phyloP scores from a whole-genome alignment of 108 stramenopile species.

The Cyclotella choctawhatcheeana region DNA sequence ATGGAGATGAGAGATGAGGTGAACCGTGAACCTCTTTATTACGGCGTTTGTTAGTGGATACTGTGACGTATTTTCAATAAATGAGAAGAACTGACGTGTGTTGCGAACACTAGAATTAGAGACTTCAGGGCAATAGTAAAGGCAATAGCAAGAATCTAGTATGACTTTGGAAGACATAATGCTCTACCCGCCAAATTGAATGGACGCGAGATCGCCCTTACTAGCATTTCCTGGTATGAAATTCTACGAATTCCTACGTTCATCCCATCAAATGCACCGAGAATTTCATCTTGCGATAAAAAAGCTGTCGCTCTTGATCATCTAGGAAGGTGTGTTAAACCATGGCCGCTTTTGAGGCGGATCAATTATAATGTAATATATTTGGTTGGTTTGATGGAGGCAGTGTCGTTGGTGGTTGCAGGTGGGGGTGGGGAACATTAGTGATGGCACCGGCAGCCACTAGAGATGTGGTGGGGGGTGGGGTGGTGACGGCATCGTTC shows the following conservation, averaged over 20 bases:
- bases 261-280: conserved; percentile 4
- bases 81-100: not conserved
- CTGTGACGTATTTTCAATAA: no score
- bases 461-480: no score
- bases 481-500: no score
- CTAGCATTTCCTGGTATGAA: conserved; percentile 3
- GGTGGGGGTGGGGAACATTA: no score
- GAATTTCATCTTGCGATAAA: not conserved
- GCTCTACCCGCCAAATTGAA: not conserved
- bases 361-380: not conserved
- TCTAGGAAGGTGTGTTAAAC: conserved; percentile 11
- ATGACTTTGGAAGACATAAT: not conserved
- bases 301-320: not conserved
- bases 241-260: conserved; percentile 17
- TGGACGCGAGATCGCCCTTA: no score
- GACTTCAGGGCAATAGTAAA: not conserved
- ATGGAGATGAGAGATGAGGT: no score
- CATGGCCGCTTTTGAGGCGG: not conserved
- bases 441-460: no score
- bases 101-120: no score
- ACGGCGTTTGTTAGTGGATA: not conserved
- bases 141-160: not conserved
- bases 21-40: no score
- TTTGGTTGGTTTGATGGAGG: no score
- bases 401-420: no score